Base-by-base conservation (phyloP, 129 eudicot species). In the Smallanthus sonchifolius region DNA sequence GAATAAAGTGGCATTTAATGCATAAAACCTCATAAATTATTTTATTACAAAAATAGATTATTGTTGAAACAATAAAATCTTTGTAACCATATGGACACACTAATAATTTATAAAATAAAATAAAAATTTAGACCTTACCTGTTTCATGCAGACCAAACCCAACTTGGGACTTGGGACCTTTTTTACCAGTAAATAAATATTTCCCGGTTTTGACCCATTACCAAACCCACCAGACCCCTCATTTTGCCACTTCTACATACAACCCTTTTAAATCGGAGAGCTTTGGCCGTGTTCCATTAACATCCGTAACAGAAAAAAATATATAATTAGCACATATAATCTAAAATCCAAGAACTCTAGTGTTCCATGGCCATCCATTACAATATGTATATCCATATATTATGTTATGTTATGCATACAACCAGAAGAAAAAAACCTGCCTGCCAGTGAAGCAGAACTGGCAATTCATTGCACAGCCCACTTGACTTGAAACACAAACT, bases 401-500 rank as follows among this genome's bases (percentile, higher is more conserved):
- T 24, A 24, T 24, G 30, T 24, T 60, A 61, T 17, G 0, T 37
- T 19, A 13, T 28, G 39, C 10, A 67, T 11, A 76, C 35, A 54
- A 51, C 42, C 38, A 10, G 32, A 34, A 48, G 75, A 72, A 3
- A 24, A 47, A 70, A 81, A 75, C 87, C 73, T 83, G 72, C 99
- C 97, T 94, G 78, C 97, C 96, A 7, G 99, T 94, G 85, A 83
- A 94, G 85, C 97, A 94, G 66, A 94, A 94, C 83, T 94, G 97
- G 80, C 99, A 94, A 77, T 90, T 94, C 99, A 94, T 91, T 11
- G 93, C 99, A 73, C 97, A 94, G 3, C 97, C 97, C 49, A 94
- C 99, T 86, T 94, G 99, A 79, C 99, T 94, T 39, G 97, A 94
- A 83, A 94, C 93, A 75, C 97, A 94, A 5, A 94, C 97, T n/a